phyloP scores from a whole-genome alignment of 2,329 filamentous ascomycete genomes.

The Ophiocordyceps polyrhachis-furcata region DNA sequence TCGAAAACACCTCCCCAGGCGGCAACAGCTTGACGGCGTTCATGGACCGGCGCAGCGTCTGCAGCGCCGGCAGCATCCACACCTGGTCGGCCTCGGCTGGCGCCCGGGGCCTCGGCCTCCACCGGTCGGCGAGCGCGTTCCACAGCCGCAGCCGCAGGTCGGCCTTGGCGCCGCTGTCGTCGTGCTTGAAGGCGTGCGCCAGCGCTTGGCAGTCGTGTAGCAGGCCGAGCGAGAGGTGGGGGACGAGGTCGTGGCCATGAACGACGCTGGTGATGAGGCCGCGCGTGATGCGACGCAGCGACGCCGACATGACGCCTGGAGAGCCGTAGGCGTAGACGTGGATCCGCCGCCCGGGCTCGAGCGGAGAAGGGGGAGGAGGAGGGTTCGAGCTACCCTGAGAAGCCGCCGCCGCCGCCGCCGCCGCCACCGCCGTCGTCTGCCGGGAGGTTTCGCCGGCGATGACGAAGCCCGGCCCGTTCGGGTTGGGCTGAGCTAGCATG shows the following conservation, averaged over 20 bases:
- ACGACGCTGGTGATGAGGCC: conserved; percentile 59
- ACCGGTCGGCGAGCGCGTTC: conserved; percentile 41
- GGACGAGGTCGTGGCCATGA: conserved; percentile 56
- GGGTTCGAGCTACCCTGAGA: conserved; percentile 9
- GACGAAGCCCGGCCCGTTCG: conserved; percentile 38
- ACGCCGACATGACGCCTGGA: conserved; percentile 52
- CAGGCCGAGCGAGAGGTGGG: conserved; percentile 52
- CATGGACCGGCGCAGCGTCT: conserved; percentile 48
- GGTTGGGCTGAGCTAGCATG: conserved; percentile 47
- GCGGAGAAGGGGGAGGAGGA: conserved; percentile 31
- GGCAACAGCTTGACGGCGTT: conserved; percentile 51
- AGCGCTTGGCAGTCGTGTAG: conserved; percentile 59
- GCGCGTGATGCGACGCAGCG: conserved; percentile 49
- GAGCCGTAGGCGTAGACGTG: conserved; percentile 68
- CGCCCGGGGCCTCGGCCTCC: conserved; percentile 16
- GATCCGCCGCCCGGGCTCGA: conserved; percentile 40
- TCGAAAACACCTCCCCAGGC: conserved; percentile 56
- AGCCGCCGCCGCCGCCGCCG: conserved; percentile 9
- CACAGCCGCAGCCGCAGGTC: conserved; percentile 50
- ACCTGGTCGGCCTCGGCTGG: conserved; percentile 37
- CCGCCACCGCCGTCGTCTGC: conserved; percentile 12
- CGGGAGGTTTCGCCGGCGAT: conserved; percentile 33
- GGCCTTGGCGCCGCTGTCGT: conserved; percentile 46
- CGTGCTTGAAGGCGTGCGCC: conserved; percentile 53
- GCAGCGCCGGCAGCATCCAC: conserved; percentile 51